Base-by-base conservation (phyloP, 2,329 filamentous ascomycete species). In the Colletotrichum tropicale region DNA sequence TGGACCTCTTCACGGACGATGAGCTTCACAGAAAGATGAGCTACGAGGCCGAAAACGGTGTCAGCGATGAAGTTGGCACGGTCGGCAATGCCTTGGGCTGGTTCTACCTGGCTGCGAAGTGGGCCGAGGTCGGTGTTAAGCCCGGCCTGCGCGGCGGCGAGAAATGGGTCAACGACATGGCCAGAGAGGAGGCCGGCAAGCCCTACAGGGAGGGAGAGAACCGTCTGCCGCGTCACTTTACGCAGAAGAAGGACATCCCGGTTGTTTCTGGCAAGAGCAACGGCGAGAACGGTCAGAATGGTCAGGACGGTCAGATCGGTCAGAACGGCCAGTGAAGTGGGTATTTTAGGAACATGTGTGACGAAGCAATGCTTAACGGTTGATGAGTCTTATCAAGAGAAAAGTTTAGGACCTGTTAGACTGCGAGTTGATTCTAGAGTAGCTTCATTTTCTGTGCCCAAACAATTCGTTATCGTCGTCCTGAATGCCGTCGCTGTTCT, bases 1-100 rank as follows among this genome's bases (percentile, higher is more conserved):
- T 92, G 77, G 84, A 92, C 3, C 87, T 96, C 4, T 95, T 93
- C 84, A 92, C 89, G 0, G 88, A 96, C 78, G 81, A 90, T 4
- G 88, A 90, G 21, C 87, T 95, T 24, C 94, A 95, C 82, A 83
- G 89, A 66, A 87, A 87, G 73, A 95, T 96, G 93, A 91, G 90
- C 78, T 78, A 88, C 9, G 93, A 90, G 77, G 94, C 94, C 0
- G 86, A 85, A 48, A 87, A 83, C 0, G 91, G 94, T 75, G 94
- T 97, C 16, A 95, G 93, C 76, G 95, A 97, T 81, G 95, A 97
- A 82, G 94, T 96, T 2, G 91, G 93, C 76, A 97, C 95, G 0
- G 94, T 96, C 1, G 95, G 95, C 0, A 96, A 96, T 82, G 92
- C 93, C 2, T 86, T 96, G 15, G 88, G 87, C 26, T 97, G 94